Base-by-base conservation (phyloP, 2,329 filamentous ascomycete genomes). In the Paecilomyces dactylethromorphus region DNA sequence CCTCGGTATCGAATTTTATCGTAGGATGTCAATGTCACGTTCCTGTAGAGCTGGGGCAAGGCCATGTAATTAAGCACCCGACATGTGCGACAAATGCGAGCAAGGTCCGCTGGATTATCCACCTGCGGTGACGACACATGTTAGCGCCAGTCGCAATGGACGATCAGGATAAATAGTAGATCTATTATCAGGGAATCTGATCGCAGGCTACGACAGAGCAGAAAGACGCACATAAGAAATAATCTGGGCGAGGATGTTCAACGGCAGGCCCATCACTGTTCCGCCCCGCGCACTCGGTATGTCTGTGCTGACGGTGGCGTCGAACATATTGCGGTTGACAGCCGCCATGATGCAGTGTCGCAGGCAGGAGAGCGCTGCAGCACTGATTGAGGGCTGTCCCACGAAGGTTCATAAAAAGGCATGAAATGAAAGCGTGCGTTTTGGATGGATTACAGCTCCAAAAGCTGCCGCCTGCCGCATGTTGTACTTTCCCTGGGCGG, bases 41-140 rank as follows among this genome's bases (percentile, higher is more conserved):
- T 71, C 67, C 79, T 77, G 71, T 87, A 87, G 49, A 87, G 79
- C 58, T 82, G 82, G 21, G 85, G 84, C 2, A 87, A 74, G 33
- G 82, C 78, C 83, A 87, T 86, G 73, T 87, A 87, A 64, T 86
- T 84, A 64, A 87, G 78, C 49, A 87, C 78, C 13, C 83, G 79
- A 61, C 82, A 86, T 56, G 84, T 85, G 59, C 83, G 79, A 62
- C 83, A 85, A 56, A 86, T 70, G 60, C 83, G 78, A 32, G 84
- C 83, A 26, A 87, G 78, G 66, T 87, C 84, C 60, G 72, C 80
- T 51, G 78, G 75, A 73, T 86, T 77, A 62, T 86, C 82, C 54
- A 87, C 73, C 82, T 85, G 65, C 66, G 54, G 62, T 63, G 56
- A 45, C 21, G 45, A 54, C 57, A 35, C 59, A 56, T 62, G 57